Conservation (phyloP, 2,329 filamentous ascomycete species). For the Sphaerulina vaccinii region DNA sequence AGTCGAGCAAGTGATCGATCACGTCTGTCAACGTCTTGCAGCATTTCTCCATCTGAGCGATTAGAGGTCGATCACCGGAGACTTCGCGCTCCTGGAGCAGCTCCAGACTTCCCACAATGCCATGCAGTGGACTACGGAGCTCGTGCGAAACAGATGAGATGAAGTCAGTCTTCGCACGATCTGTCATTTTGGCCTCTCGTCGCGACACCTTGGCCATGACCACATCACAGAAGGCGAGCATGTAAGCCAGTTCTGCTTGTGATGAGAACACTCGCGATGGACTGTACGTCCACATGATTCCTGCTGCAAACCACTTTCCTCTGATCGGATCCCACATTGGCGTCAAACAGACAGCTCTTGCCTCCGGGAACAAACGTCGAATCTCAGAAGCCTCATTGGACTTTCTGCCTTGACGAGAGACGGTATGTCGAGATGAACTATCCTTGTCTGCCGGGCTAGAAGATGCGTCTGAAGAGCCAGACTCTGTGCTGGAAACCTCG, state of each 20-base stretch:
- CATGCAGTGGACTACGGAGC: conserved; percentile 48
- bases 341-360: conserved; percentile 13
- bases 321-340: conserved; percentile 18
- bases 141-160: conserved; percentile 55
- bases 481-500: conserved; percentile 9
- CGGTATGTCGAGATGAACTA: not conserved
- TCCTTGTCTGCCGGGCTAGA: not conserved
- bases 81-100: conserved; percentile 45
- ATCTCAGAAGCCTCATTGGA: conserved; percentile 2
- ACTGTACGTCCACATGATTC: conserved; percentile 47
- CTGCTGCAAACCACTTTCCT: conserved; percentile 30
- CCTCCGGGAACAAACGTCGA: conserved; percentile 10
- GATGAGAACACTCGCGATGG: conserved; percentile 41
- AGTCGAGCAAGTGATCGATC: conserved; percentile 44
- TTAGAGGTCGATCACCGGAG: conserved; percentile 31
- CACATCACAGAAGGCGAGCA: conserved; percentile 43
- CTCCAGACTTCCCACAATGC: conserved; percentile 50
- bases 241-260: conserved; percentile 40
- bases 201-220: conserved; percentile 44
- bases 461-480: conserved; percentile 1
- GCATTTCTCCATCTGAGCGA: conserved; percentile 50
- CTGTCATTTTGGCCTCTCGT: conserved; percentile 39
- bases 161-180: conserved; percentile 52
- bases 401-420: not conserved
- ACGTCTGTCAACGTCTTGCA: conserved; percentile 50